Percentiles rank a stretch among this genome's conserved stretches.
phyloP scores from a whole-genome alignment of 225 moss, liverwort and hornwort genomes.

The Asterella californica region DNA sequence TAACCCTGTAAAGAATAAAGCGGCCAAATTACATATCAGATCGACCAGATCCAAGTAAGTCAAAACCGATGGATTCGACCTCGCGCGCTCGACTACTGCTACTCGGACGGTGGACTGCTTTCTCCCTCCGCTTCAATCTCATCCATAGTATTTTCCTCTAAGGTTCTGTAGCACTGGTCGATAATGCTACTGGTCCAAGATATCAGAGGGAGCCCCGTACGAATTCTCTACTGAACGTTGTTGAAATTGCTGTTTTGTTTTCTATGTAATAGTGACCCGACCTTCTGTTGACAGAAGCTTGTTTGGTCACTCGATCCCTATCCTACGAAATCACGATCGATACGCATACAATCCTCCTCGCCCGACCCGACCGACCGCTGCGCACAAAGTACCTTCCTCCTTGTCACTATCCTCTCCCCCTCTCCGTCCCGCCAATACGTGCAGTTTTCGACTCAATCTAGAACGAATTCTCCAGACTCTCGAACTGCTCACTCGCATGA shows the following conservation, averaged over 20 bases:
- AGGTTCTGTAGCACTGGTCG: neutral
- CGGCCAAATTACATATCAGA: constrained; percentile 19
- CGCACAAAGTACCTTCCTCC: neutral
- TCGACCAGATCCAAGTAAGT: constrained; percentile 1
- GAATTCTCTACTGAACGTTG: constrained; percentile 1
- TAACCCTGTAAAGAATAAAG: constrained; percentile 18
- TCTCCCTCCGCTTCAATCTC: neutral
- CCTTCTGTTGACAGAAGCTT: too few relatives aligned
- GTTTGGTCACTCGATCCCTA: neutral
- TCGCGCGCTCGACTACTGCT: constrained; percentile 1
- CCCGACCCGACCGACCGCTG: neutral
- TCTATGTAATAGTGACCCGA: neutral
- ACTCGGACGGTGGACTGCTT: neutral
- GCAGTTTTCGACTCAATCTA: neutral
- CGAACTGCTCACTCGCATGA: neutral
- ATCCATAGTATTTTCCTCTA: neutral
- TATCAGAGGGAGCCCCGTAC: constrained; percentile 3
- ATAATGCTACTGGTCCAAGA: constrained; percentile 8
- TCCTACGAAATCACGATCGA: neutral
- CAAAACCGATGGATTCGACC: constrained; percentile 10
- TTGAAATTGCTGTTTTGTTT: constrained; percentile 4
- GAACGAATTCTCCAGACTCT: neutral
- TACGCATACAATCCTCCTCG: neutral
- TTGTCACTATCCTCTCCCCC: constrained; percentile 2
- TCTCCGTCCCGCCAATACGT: constrained; percentile 12